Evolutionary conservation across 2,329 filamentous ascomycete species (phyloP).

Genomic region (Sporothrix phasma): DNA sequence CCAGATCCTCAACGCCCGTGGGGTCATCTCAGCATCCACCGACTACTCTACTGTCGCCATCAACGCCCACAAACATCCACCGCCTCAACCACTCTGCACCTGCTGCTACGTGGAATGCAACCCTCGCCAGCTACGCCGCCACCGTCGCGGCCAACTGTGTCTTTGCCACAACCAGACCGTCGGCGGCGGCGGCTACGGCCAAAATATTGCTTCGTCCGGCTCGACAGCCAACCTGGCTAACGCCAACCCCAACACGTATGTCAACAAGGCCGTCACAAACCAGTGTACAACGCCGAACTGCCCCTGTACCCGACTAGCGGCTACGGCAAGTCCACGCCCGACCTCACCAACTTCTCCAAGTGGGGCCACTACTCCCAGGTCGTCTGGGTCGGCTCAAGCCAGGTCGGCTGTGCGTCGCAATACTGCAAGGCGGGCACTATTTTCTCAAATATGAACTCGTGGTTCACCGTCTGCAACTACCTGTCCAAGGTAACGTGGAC

Average conservation of each 20-base stretch:
- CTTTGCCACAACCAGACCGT: conserved; percentile 64
- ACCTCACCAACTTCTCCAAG: conserved; percentile 49
- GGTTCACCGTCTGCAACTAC: conserved; percentile 88
- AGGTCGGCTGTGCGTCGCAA: conserved; percentile 53
- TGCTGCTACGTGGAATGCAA: conserved; percentile 54
- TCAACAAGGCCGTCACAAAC: conserved; percentile 62
- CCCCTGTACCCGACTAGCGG: conserved; percentile 39
- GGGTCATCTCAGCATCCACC: conserved; percentile 13
- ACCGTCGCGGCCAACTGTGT: conserved; percentile 56
- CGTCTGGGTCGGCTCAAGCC: conserved; percentile 55
- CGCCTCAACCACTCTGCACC: conserved; percentile 71
- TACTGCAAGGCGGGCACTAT: conserved; percentile 45
- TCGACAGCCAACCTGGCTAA: conserved; percentile 30
- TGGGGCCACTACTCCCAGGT: conserved; percentile 73
- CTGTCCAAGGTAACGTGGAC: conserved; percentile 47
- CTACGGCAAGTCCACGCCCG: conserved; percentile 52
- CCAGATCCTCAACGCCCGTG: neutral
- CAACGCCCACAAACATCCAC: conserved; percentile 75
- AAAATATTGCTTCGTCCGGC: conserved; percentile 73
- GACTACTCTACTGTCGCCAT: conserved; percentile 36
- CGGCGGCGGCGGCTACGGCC: conserved; percentile 62
- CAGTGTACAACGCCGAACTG: conserved; percentile 81
- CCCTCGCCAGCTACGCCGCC: conserved; percentile 53
- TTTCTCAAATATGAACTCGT: conserved; percentile 40
- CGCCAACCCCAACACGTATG: conserved; percentile 43